Evolutionary conservation across 2,329 filamentous ascomycete genomes (phyloP), one percentile per base, ranked within the genome.

Genomic region (Trichoderma brevicompactum): DNA sequence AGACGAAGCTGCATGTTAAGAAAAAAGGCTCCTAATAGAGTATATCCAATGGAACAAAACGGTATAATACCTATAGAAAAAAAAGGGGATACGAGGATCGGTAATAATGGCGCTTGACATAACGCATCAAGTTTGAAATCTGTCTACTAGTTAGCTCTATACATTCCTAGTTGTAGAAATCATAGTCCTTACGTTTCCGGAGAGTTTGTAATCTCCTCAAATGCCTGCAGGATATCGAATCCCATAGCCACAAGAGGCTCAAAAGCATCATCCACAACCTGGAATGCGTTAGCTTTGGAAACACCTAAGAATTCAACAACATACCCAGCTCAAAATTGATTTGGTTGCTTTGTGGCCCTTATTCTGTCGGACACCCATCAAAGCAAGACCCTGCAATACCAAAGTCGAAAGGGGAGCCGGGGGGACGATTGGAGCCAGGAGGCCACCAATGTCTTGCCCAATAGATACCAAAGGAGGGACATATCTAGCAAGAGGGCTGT

Each of bases 311-410:
- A 54, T 15, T 48, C 32, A 8, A 19, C 23, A 12, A 82, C 89
- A 81, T 79, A 95, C 92, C 86, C 91, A 94, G 75, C 92, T 92
- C 65, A 96, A 77, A 53, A 96, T 81, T 60, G 89, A 91, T 66
- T 88, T 88, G 69, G 85, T 85, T 59, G 90, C 88, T 67, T 90
- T 91, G 74, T 94, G 87, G 70, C 86, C 86, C 76, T 94, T 94
- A 75, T 92, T 91, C 78, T 95, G 92, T 65, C 91, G 86, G 72
- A 95, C 87, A 0, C 91, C 92, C 79, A 96, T 87, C 67, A 96
- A 78, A 13, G 92, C 90, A 68, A 96, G 78, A 0, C 92, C 92
- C 77, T 96, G 92, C 13, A 87, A 72, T 66, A 94, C 83, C 36
- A 95, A 77, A 0, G 85, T 88, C 34, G 89, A 87, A 72, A 92